Evolutionary conservation across 306 rosid species (phyloP).

Genomic region (Glycine tomentella): DNA sequence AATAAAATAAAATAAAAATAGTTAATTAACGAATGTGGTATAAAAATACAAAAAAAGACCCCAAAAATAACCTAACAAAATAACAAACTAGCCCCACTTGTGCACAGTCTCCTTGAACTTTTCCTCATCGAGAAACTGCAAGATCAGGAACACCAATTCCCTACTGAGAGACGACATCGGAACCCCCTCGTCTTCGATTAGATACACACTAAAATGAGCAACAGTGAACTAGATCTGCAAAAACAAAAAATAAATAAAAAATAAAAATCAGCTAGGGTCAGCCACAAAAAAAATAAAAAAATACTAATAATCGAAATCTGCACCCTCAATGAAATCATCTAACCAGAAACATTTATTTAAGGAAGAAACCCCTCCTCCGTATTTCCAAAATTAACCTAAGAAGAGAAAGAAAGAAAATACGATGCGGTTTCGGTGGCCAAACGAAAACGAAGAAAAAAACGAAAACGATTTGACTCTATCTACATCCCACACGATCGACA

Average conservation of each 20-base stretch:
- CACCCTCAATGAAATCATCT: constrained; percentile 55
- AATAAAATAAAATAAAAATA: not conserved
- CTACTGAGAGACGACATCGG: constrained; percentile 97
- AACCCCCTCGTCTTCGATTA: constrained; percentile 57
- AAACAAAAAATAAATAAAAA: not conserved
- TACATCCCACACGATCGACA: constrained; percentile 51
- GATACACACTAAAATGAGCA: constrained; percentile 54
- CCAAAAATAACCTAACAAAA: constrained; percentile 31
- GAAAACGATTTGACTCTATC: constrained; percentile 50
- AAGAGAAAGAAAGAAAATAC: constrained; percentile 18
- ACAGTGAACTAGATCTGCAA: constrained; percentile 79
- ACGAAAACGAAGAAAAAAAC: constrained; percentile 41
- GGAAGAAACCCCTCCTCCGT: constrained; percentile 51
- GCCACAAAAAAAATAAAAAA: constrained; percentile 30
- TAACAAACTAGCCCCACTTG: constrained; percentile 67
- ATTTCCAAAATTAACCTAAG: constrained; percentile 42
- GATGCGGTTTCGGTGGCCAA: constrained; percentile 43
- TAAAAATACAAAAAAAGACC: constrained; percentile 33
- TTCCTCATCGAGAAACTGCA: constrained; percentile 98
- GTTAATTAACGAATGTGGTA: constrained; percentile 48
- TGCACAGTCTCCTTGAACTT: constrained; percentile 99
- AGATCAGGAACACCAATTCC: constrained; percentile 98
- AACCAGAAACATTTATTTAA: constrained; percentile 45
- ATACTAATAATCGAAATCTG: constrained; percentile 37
- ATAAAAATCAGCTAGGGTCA: constrained; percentile 38